Evolutionary conservation across 2,329 filamentous ascomycete species (phyloP).

Genomic region (Fusarium liriodendri): DNA sequence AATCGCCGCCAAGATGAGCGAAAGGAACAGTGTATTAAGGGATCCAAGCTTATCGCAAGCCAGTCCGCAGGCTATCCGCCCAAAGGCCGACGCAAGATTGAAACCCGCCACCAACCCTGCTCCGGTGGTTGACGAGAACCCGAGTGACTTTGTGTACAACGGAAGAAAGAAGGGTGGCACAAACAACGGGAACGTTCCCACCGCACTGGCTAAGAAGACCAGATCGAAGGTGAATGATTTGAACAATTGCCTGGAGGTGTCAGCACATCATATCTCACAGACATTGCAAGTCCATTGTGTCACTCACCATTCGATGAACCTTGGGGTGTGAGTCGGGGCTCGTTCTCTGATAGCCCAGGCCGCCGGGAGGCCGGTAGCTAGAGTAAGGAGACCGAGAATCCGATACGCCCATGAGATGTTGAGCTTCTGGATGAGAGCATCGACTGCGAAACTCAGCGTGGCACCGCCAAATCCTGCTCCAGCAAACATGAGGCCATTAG

Average conservation of each 20-base stretch:
- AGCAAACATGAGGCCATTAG: slow-evolving; percentile 64
- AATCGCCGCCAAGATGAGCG: slow-evolving; percentile 62
- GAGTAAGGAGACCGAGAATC: slow-evolving; percentile 61
- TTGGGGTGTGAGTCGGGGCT: slow-evolving; percentile 2
- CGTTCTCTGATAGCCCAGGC: slow-evolving; percentile 64
- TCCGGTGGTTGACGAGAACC: slow-evolving; percentile 61
- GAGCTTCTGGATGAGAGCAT: slow-evolving; percentile 57
- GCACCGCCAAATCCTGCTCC: slow-evolving; percentile 68
- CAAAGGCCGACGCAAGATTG: slow-evolving; percentile 68
- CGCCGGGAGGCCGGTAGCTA: slow-evolving; percentile 65
- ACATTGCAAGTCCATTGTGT: neutral
- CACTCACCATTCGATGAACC: slow-evolving; percentile 61
- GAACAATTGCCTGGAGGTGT: slow-evolving; percentile 58
- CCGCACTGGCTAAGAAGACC: slow-evolving; percentile 64
- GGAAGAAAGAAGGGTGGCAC: slow-evolving; percentile 71
- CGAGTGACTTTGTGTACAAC: slow-evolving; percentile 63
- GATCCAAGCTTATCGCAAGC: slow-evolving; percentile 64
- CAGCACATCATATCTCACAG: neutral
- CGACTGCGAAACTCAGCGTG: slow-evolving; percentile 59
- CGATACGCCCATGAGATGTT: slow-evolving; percentile 63
- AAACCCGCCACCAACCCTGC: slow-evolving; percentile 70
- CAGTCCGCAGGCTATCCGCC: slow-evolving; percentile 64
- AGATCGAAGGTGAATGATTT: slow-evolving; percentile 60
- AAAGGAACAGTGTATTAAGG: slow-evolving; percentile 63
- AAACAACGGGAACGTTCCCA: slow-evolving; percentile 69